These are phyloP conservation scores for Colletotrichum simmondsii DNA, from an alignment of 2,329 filamentous ascomycete species.

Conservation along the genomic window DNA sequence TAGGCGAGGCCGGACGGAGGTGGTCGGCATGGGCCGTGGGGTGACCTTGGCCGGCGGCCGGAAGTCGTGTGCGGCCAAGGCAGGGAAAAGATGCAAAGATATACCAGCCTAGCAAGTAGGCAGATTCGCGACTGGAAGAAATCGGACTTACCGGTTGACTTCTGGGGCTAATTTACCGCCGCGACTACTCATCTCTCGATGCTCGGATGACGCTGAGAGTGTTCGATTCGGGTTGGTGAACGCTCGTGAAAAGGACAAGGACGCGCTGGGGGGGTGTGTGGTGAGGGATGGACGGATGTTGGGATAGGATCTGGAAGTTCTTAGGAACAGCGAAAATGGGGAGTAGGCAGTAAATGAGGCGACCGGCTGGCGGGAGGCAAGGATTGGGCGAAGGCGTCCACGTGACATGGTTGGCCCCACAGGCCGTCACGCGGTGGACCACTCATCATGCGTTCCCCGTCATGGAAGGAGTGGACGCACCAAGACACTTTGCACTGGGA, in stretches of 20 bases:
- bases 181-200: slow-evolving; percentile 95
- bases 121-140: slow-evolving; percentile 18
- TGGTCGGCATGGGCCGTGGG: slow-evolving; percentile 22
- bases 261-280: slow-evolving; percentile 38
- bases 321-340: slow-evolving; percentile 35
- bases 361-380: slow-evolving; percentile 32
- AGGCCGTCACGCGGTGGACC: slow-evolving; percentile 29
- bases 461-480: slow-evolving; percentile 12
- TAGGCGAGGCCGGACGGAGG: neutral
- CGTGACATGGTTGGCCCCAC: slow-evolving; percentile 22
- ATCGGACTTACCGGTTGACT: slow-evolving; percentile 87
- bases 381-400: slow-evolving; percentile 28
- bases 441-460: slow-evolving; percentile 32
- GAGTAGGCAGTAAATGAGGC: slow-evolving; percentile 37
- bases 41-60: slow-evolving; percentile 18
- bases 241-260: slow-evolving; percentile 40
- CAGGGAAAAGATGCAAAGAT: slow-evolving; percentile 22
- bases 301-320: slow-evolving; percentile 35
- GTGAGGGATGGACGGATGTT: slow-evolving; percentile 35
- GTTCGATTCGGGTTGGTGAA: slow-evolving; percentile 31
- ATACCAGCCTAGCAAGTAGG: neutral
- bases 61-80: slow-evolving; percentile 16
- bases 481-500: neutral
- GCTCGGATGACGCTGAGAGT: slow-evolving; percentile 39
- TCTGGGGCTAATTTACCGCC: slow-evolving; percentile 97